A percentile compares a stretch with the other conserved stretches of the same genome.
Conservation (phyloP, 148 eudicot genomes). For the Mesembryanthemum crystallinum region DNA sequence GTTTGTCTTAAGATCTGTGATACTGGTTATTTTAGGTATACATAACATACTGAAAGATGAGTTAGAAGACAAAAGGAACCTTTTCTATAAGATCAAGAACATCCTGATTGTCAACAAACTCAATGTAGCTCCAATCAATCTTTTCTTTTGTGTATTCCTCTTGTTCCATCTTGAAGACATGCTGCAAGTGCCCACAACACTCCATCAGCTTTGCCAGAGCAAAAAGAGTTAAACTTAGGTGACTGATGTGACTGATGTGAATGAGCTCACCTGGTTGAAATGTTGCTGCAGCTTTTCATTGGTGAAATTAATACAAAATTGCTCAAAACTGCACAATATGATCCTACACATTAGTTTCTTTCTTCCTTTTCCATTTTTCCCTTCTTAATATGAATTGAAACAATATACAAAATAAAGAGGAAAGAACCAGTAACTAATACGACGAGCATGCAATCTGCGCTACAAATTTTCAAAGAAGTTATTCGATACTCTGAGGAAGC, state of each 20-base stretch:
- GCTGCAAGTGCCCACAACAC: constrained; percentile 43
- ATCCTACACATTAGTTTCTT: constrained; percentile 22
- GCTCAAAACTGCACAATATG: constrained; percentile 79
- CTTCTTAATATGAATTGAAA: too few species aligned
- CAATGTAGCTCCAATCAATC: constrained; percentile 98
- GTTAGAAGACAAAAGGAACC: constrained; percentile 36
- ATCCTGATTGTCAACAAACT: constrained; percentile 97
- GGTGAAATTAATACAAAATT: constrained; percentile 94
- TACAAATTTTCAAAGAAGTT: not conserved
- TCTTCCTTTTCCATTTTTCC: not conserved
- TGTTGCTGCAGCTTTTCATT: constrained; percentile 99
- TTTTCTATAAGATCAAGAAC: constrained; percentile 99
- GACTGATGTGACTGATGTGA: constrained; percentile 18
- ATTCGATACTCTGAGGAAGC: not conserved
- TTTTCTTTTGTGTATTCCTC: constrained; percentile 96
- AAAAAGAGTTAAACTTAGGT: not conserved
- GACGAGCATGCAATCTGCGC: not conserved
- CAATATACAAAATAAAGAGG: not conserved
- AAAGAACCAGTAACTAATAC: not conserved
- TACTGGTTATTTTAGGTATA: not conserved
- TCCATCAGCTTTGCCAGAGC: not conserved
- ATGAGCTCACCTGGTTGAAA: constrained; percentile 79
- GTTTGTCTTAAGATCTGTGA: not conserved
- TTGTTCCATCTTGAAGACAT: constrained; percentile 99
- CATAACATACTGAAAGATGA: not conserved